Evolutionary conservation across 257 asterid genomes (phyloP), one percentile per base, ranked within the genome.

Genomic region (Nyctanthes arbortristis): DNA sequence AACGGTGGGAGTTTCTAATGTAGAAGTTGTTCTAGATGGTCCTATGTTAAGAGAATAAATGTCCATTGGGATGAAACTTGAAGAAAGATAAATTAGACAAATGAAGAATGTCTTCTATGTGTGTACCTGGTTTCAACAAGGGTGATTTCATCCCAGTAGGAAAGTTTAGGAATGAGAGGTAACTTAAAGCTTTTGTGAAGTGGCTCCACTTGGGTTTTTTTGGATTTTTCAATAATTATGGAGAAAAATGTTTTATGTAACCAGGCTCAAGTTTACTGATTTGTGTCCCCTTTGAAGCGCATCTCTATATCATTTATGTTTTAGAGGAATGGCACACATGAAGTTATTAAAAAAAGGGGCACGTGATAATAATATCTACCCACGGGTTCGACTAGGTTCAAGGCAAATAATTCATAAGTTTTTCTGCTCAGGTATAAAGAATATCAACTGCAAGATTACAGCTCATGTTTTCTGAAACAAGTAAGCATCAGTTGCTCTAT

Each of bases 391-490:
- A 27, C 57, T 32, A 28, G 3, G 9, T n/a, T 45, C 40, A 63
- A 65, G 33, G 27, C 14, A 13, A 4, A 18, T 36, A 11, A 8
- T 11, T 69, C 34, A 69, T 69, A 33, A 13, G 11, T 67, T 28
- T 32, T 33, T 79, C 55, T 25, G 52, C 43, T 72, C 70, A 85
- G 94, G 88, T 90, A 90, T 81, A 90, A 93, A 81, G 98, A 93
- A 82, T 93, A 93, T 73, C 96, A 93, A 65, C 96, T 93, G 75
- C 86, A 90, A 49, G 97, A 93, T 72, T 93, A 88, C 61, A 85
- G 93, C 75, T 87, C 94, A 62, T 93, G 97, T 97, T 93, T 93
- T 80, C 90, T 84, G 69, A 90, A 90, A 76, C 89, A 85, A 70
- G 97, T 90, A 73, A 81, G 83, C 66, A 62, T 57, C 57, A 34